phyloP scores from a whole-genome alignment of 345 rosid genomes.

The Geranium rotundifolium region DNA sequence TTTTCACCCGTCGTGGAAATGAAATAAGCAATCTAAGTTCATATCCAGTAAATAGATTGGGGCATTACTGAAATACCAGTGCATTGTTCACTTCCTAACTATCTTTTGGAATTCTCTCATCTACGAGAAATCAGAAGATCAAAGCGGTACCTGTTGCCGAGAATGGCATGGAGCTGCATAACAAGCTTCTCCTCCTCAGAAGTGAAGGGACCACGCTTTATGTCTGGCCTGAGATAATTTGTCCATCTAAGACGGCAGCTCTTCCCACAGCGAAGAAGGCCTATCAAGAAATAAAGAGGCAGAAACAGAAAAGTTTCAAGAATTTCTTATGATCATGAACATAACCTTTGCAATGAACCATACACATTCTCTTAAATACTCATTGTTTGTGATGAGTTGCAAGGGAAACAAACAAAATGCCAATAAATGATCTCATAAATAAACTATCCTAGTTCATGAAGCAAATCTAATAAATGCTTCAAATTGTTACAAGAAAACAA shows the following conservation, averaged over 20 bases:
- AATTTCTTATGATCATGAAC: background rate
- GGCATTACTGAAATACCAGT: too few species aligned
- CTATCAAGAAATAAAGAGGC: constrained; percentile 17
- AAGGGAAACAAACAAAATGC: background rate
- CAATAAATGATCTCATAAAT: background rate
- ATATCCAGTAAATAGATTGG: too few species aligned
- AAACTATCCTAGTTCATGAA: background rate
- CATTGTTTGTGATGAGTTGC: background rate
- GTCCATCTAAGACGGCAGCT: constrained; percentile 98
- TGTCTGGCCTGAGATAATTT: constrained; percentile 90
- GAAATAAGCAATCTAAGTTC: too few species aligned
- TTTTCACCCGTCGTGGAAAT: too few species aligned
- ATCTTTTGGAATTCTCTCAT: background rate
- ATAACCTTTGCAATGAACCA: background rate
- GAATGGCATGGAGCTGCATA: constrained; percentile 86
- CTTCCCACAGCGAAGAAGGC: constrained; percentile 91
- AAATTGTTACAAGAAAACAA: background rate
- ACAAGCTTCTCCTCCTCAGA: constrained; percentile 86
- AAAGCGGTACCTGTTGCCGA: constrained; percentile 66
- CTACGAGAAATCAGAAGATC: too few species aligned
- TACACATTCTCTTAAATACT: background rate
- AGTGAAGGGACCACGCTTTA: constrained; percentile 84
- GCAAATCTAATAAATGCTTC: background rate
- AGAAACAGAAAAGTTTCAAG: background rate
- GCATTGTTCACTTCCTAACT: background rate